Evolutionary conservation across 1,284 basidiomycete genomes (phyloP).

Genomic region (Bjerkandera adusta): DNA sequence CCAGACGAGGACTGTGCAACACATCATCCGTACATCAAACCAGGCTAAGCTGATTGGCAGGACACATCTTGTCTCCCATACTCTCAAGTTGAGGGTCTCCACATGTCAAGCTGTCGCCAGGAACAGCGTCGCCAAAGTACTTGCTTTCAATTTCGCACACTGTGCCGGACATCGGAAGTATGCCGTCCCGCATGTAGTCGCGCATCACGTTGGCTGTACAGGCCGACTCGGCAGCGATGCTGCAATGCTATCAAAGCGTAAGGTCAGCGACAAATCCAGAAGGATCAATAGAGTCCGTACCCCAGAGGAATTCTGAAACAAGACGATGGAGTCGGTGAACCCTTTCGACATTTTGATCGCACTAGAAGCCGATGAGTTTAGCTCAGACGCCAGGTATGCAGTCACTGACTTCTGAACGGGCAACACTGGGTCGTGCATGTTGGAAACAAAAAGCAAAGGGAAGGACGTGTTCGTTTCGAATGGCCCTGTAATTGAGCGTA

Average conservation of each 20-base stretch:
- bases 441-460: constrained; percentile 17
- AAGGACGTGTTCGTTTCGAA: constrained; percentile 13
- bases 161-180: constrained; percentile 9
- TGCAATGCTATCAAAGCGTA: not conserved
- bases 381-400: too few relatives aligned
- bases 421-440: constrained; percentile 12
- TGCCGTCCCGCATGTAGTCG: constrained; percentile 11
- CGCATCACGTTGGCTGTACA: constrained; percentile 13
- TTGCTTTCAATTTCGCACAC: constrained; percentile 5
- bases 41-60: too few relatives aligned
- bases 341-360: too few relatives aligned
- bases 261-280: too few relatives aligned
- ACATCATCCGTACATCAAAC: too few relatives aligned
- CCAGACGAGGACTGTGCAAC: too few relatives aligned
- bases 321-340: constrained; percentile 16
- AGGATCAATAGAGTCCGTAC: constrained; percentile 9
- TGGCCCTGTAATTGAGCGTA: constrained; percentile 12
- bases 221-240: constrained; percentile 4
- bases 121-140: constrained; percentile 5
- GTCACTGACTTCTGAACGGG: constrained; percentile 7
- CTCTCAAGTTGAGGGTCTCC: too few relatives aligned
- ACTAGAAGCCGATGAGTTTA: too few relatives aligned
- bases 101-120: too few relatives aligned
- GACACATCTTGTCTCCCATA: too few relatives aligned
- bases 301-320: constrained; percentile 20